Base-by-base conservation (phyloP, 1,284 basidiomycete genomes). In the Ustilago loliicola region DNA sequence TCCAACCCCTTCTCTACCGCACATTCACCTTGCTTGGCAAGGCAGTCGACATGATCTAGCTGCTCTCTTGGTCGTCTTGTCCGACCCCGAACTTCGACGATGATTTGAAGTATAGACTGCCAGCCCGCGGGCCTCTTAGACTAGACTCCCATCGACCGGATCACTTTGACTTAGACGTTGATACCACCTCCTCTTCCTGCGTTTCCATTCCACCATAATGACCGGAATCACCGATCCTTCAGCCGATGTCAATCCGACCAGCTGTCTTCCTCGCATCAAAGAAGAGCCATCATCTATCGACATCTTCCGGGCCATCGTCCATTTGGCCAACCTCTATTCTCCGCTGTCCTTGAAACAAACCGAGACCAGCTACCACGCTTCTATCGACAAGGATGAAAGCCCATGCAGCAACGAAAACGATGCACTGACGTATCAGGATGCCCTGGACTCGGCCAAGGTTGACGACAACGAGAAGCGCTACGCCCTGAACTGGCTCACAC, bases 401-500 rank as follows among this genome's bases (percentile, higher is more conserved):
- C 7, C 19, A 10, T 2, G n/a, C 7, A 27, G n/a, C 27, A 13
- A 47, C 34, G 51, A 15, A n/a, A 1, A 8, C 1, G 53, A 52
- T 2, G 15, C 13, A 2, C 17, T 38, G 8, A 25, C 19, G 9
- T 64, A 61, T 27, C 51, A 72, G 15, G 69, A 76, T 51, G 72
- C 71, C 21, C 21, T 72, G n/a, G 72, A 76, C 30, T 47, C 57
- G 7, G 67, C 66, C 34, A 65, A 61, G 29, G 77, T 59, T 27
- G 75, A 76, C 34, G 66, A 70, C 13, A 60, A 52, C 30, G 77
- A 80, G 47, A 70, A 47, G 59, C 54, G 77, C 15, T 80, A 53
- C 23, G 67, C 74, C 32, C 73, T 77, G 73, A 51, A 53, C 51
- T 80, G 77, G 77, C 59, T 80, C 25, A 80, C 77, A 4, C 61